Conservation (phyloP, 257 asterid species). For the Thymus mandschuricus region DNA sequence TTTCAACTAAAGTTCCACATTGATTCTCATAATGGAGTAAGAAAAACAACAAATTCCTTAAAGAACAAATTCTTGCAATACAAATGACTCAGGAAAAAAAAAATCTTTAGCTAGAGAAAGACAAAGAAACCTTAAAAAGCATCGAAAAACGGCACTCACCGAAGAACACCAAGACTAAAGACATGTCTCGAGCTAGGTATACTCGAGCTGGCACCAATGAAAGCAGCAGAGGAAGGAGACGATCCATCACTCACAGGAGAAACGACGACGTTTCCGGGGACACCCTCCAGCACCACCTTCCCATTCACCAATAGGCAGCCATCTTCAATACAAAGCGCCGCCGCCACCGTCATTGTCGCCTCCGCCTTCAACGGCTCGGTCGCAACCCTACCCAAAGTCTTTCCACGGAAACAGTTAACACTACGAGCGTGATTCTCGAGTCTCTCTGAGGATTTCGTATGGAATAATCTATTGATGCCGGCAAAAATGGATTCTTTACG, state of each 20-base stretch:
- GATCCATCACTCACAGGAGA: conserved; percentile 38
- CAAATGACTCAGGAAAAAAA: not conserved
- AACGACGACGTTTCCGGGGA: conserved; percentile 52
- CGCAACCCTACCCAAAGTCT: conserved; percentile 15
- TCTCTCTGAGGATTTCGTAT: not conserved
- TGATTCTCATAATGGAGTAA: conserved; percentile 4
- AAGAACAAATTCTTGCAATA: not conserved
- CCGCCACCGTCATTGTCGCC: conserved; percentile 46
- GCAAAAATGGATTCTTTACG: conserved; percentile 2
- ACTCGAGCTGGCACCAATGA: conserved; percentile 51
- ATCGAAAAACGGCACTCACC: conserved; percentile 35
- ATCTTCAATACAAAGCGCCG: conserved; percentile 44
- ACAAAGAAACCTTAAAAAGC: conserved; percentile 6
- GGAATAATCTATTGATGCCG: conserved; percentile 19
- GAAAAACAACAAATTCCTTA: not conserved
- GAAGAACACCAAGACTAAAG: conserved; percentile 57
- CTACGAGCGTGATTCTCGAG: not conserved
- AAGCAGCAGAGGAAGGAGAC: conserved; percentile 40
- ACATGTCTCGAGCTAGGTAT: conserved; percentile 47
- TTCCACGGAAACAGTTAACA: not conserved
- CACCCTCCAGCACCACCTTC: conserved; percentile 43
- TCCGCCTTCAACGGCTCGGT: conserved; percentile 31
- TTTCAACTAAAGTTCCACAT: too few relatives aligned
- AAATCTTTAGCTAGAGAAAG: not conserved
- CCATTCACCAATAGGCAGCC: conserved; percentile 51